These are phyloP conservation scores for Venturia aucupariae DNA, from an alignment of 2,329 filamentous ascomycete genomes.

Conservation along the genomic window DNA sequence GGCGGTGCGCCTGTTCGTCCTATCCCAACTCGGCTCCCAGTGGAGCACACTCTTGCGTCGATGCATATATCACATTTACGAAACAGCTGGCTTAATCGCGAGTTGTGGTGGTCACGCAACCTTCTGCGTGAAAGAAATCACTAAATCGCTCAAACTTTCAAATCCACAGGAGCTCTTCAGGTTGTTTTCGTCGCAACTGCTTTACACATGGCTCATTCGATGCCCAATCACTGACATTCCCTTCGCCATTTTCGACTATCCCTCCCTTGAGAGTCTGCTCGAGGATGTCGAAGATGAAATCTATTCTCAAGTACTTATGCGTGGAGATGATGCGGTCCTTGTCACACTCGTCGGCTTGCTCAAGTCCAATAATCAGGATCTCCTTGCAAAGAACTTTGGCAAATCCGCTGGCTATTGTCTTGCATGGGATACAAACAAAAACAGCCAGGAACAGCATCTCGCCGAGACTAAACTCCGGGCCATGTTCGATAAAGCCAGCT, in stretches of 20 bases:
- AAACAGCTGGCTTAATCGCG: conserved; percentile 67
- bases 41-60: conserved; percentile 83
- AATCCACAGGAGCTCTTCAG: conserved; percentile 64
- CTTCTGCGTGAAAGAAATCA: conserved; percentile 59
- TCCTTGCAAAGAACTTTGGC: conserved; percentile 62
- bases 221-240: conserved; percentile 61
- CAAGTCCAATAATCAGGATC: conserved; percentile 41
- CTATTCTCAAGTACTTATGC: conserved; percentile 73
- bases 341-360: conserved; percentile 52
- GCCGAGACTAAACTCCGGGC: conserved; percentile 57
- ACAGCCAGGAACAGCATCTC: conserved; percentile 18
- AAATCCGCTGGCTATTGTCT: conserved; percentile 78
- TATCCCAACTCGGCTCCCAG: conserved; percentile 66
- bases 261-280: conserved; percentile 58
- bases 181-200: conserved; percentile 77
- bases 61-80: conserved; percentile 90
- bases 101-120: conserved; percentile 60
- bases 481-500: conserved; percentile 57
- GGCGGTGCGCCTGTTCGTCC: conserved; percentile 66
- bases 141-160: conserved; percentile 53
- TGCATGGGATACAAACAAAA: conserved; percentile 44
- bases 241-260: conserved; percentile 75
- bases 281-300: conserved; percentile 65
- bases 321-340: conserved; percentile 57
- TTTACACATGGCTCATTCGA: conserved; percentile 78